A percentile compares a stretch with the other conserved stretches of the same genome.
Conservation (phyloP, 208 protist species). For the Cochliopodium minus region DNA sequence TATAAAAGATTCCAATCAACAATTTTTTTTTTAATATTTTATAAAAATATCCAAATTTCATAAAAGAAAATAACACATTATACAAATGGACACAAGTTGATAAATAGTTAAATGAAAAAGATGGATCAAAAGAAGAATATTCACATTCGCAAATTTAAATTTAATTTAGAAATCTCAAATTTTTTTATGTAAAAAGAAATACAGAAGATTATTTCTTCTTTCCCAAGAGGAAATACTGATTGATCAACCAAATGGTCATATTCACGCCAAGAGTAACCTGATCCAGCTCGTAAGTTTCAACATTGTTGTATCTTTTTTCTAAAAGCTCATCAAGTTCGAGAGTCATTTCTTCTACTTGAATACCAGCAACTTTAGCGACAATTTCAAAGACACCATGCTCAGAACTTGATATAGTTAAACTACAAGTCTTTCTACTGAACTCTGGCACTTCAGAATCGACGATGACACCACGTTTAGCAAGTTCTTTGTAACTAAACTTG, state of each 20-base stretch:
- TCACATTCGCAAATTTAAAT: too few relatives aligned
- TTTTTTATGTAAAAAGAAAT: too few relatives aligned
- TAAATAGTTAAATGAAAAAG: too few relatives aligned
- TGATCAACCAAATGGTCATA: conserved; percentile 39
- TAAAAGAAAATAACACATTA: too few relatives aligned
- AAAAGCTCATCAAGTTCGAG: conserved; percentile 35
- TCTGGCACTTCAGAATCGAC: conserved; percentile 26
- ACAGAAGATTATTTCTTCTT: too few relatives aligned
- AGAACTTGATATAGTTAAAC: conserved; percentile 29
- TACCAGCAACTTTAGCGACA: conserved; percentile 28
- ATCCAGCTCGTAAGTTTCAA: conserved; percentile 21
- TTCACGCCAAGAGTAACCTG: conserved; percentile 35
- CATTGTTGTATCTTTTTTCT: conserved; percentile 23
- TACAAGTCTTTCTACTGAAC: conserved; percentile 23
- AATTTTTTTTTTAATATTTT: too few relatives aligned
- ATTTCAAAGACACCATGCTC: conserved; percentile 32
- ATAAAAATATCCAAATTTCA: too few relatives aligned
- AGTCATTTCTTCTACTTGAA: conserved; percentile 18
- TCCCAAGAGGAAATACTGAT: too few relatives aligned
- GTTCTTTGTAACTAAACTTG: conserved; percentile 20
- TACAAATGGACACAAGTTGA: too few relatives aligned
- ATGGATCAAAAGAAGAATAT: too few relatives aligned
- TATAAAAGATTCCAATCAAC: too few relatives aligned
- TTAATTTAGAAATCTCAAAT: too few relatives aligned
- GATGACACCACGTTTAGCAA: conserved; percentile 26